Evolutionary conservation across 177 flowering plant genomes (phyloP).

Genomic region (Telopea speciosissima): DNA sequence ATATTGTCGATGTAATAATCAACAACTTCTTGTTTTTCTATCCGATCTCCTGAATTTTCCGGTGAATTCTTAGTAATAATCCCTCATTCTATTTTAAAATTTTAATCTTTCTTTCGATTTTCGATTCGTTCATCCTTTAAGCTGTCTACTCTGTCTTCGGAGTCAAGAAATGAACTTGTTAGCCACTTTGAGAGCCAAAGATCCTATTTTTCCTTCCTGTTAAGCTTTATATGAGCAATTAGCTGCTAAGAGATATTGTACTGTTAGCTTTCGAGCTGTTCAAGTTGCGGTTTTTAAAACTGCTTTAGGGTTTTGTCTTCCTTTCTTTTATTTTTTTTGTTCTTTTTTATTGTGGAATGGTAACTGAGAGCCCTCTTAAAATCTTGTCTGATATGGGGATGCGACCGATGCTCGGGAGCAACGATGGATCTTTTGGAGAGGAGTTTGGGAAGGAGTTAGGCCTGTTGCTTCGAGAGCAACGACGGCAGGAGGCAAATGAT

Average conservation of each 20-base stretch:
- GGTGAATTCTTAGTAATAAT: not conserved
- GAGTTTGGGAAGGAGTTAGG: slow-evolving; percentile 40
- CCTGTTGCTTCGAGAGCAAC: slow-evolving; percentile 41
- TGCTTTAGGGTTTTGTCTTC: not conserved
- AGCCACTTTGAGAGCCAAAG: not conserved
- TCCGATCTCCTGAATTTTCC: not conserved
- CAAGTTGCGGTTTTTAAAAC: not conserved
- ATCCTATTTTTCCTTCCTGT: not conserved
- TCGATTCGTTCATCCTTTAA: not conserved
- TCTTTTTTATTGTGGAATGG: slow-evolving; percentile 18
- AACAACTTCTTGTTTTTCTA: not conserved
- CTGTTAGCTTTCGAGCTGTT: not conserved
- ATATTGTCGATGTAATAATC: not conserved
- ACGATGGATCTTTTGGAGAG: slow-evolving; percentile 36
- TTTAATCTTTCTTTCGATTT: not conserved
- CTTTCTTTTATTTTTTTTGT: not conserved
- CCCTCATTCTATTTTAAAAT: not conserved
- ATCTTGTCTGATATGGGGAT: slow-evolving; percentile 54
- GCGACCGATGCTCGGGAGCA: slow-evolving; percentile 43
- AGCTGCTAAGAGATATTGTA: not conserved
- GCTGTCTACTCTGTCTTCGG: not conserved
- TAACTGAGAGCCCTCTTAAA: slow-evolving; percentile 35
- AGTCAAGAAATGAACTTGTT: not conserved
- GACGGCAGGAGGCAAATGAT: slow-evolving; percentile 42
- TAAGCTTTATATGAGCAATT: not conserved